These are phyloP conservation scores for Pseudocercospora macadamiae DNA, from an alignment of 2,329 filamentous ascomycete species.

Conservation along the genomic window DNA sequence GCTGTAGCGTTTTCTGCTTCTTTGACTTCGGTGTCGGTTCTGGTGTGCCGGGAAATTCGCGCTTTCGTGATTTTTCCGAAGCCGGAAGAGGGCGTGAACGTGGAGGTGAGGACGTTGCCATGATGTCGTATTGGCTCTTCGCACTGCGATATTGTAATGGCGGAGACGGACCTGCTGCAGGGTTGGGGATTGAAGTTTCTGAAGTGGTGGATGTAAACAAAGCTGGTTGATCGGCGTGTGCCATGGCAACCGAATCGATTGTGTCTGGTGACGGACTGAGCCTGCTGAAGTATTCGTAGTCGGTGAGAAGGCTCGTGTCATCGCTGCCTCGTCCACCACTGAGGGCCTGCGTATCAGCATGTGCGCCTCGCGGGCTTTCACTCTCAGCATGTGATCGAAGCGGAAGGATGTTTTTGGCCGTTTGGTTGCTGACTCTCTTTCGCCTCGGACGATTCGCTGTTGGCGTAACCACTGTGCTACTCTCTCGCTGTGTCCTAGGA, in stretches of 20 bases:
- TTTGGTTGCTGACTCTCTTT: too few species aligned
- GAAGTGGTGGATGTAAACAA: not conserved
- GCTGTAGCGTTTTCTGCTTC: not conserved
- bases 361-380: too few species aligned
- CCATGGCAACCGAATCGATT: slow-evolving; percentile 1
- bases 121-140: not conserved
- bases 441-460: too few species aligned
- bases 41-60: not conserved
- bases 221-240: not conserved
- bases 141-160: too few species aligned
- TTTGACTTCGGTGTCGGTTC: not conserved
- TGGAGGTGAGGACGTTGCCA: not conserved
- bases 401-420: not conserved
- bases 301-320: not conserved
- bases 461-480: too few species aligned
- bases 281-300: not conserved
- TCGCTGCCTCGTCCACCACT: not conserved
- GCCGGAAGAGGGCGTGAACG: not conserved
- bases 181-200: too few species aligned
- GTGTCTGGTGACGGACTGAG: not conserved
- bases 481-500: too few species aligned
- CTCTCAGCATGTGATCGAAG: not conserved
- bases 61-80: not conserved
- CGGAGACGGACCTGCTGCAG: too few species aligned
- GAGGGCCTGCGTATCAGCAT: not conserved